Evolutionary conservation across 371 early-diverging fungal genomes (phyloP), one percentile per base, ranked within the genome.

Genomic region (Mortierella sp.): DNA sequence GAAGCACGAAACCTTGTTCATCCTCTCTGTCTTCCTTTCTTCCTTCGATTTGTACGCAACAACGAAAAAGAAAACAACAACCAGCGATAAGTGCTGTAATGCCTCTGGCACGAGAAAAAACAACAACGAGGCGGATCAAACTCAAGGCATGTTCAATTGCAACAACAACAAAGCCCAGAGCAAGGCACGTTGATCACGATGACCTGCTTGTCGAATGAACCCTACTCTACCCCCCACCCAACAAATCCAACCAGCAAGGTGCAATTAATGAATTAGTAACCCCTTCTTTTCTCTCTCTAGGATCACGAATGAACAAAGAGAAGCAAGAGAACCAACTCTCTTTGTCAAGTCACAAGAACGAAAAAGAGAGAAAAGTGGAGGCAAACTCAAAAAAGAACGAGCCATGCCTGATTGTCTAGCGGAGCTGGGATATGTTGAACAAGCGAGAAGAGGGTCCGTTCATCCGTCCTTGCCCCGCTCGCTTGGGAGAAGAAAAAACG

Each of bases 1-100:
- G 67, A 64, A 34, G 67, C 11, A 64, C 67, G 67, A 64, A 64
- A 64, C 67, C 67, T 64, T 64, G 67, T 64, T 61, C 28, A 19
- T 31, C 61, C 61, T 28, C 31, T 0, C 28, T 57, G n/a, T 10
- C 4, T 57, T 28, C 31, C 61, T 34, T 34, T 21, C 61, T 34
- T 28, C 16, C 19, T 37, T 37, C 37, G 34, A 34, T 61, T 64
- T 64, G 67, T 64, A 19, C 21, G 6, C 64, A 64, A 21, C 67
- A 37, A 37, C 9, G 28, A 57, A 14, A 28, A 53, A 2, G 26
- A 55, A n/a, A 64, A 64, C 37, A 37, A 64, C 64, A 64, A 37
- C 21, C 40, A 37, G 21, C 34, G 21, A 64, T 28, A 57, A 8
- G 61, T 31, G 13, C 0, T 57, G 28, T 57, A 3, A 14, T 28